Conservation (phyloP, 1,284 basidiomycete species). For the Caloboletus firmus region DNA sequence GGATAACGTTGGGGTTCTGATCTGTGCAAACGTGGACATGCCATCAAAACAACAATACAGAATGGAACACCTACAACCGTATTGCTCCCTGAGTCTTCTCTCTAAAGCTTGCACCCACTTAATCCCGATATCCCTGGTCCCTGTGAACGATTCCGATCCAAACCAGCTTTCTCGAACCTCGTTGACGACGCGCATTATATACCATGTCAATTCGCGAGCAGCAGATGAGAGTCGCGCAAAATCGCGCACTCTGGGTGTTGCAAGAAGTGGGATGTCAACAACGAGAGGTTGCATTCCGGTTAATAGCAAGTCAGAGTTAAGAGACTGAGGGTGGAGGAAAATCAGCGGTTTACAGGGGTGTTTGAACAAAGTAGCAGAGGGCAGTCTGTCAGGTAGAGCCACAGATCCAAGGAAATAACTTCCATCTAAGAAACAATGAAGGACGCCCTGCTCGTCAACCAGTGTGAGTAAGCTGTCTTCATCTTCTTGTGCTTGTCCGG, state of each 20-base stretch:
- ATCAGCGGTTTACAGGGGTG: conserved; percentile 46
- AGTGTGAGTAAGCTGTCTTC: conserved; percentile 65
- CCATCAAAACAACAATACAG: conserved; percentile 4
- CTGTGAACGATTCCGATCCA: conserved; percentile 61
- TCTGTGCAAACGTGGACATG: conserved; percentile 39
- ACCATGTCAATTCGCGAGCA: conserved; percentile 70
- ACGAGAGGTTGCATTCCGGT: conserved; percentile 48
- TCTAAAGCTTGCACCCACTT: conserved; percentile 70
- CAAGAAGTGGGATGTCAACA: conserved; percentile 59
- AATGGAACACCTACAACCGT: conserved; percentile 52
- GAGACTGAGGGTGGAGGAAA: conserved; percentile 45
- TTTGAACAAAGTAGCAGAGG: conserved; percentile 50
- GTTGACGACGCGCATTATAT: conserved; percentile 63
- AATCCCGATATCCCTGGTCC: conserved; percentile 68
- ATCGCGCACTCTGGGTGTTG: conserved; percentile 56
- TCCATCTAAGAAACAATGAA: conserved; percentile 76
- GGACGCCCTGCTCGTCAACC: conserved; percentile 53
- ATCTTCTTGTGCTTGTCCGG: conserved; percentile 34
- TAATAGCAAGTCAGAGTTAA: conserved; percentile 22
- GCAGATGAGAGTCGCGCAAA: conserved; percentile 69
- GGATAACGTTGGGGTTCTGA: conserved; percentile 56
- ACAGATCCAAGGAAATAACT: conserved; percentile 74
- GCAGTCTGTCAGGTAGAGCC: conserved; percentile 35
- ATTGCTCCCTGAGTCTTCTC: conserved; percentile 59
- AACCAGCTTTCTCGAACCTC: conserved; percentile 73